Conservation (phyloP, 2,329 filamentous ascomycete genomes). For the Penicillium nordicum region DNA sequence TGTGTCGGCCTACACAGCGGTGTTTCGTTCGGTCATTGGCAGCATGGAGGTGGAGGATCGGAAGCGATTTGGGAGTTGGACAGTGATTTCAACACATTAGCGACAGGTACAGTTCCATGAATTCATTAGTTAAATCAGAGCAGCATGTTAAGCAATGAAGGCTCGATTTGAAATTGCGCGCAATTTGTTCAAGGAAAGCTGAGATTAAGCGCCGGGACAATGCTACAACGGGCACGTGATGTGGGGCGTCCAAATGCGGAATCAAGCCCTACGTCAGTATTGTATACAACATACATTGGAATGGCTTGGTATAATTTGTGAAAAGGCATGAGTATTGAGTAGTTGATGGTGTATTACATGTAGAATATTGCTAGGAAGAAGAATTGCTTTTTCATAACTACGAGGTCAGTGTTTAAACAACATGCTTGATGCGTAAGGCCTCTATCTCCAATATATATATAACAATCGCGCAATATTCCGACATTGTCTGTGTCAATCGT, state of each 20-base stretch:
- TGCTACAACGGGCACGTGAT: conserved; percentile 20
- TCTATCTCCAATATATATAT: neutral
- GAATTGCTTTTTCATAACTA: neutral
- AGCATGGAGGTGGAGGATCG: neutral
- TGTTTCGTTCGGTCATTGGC: conserved; percentile 6
- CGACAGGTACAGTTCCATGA: neutral
- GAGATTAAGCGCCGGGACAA: conserved; percentile 14
- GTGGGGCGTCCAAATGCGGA: conserved; percentile 22
- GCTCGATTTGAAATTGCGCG: conserved; percentile 12
- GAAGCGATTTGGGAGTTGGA: neutral
- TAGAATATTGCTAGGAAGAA: too few relatives aligned
- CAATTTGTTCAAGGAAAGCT: conserved; percentile 7
- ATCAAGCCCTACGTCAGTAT: conserved; percentile 12
- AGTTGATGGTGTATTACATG: neutral
- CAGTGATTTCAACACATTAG: conserved; percentile 1
- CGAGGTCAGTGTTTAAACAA: neutral
- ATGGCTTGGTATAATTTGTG: neutral
- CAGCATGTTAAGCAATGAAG: conserved; percentile 6
- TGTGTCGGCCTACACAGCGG: conserved; percentile 3
- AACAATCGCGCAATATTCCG: too few relatives aligned
- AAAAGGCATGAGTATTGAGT: neutral
- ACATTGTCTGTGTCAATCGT: neutral
- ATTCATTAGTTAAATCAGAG: neutral
- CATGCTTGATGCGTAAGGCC: neutral
- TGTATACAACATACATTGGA: neutral